Conservation (phyloP, 2,329 filamentous ascomycete genomes). For the Claviceps fusiformis region DNA sequence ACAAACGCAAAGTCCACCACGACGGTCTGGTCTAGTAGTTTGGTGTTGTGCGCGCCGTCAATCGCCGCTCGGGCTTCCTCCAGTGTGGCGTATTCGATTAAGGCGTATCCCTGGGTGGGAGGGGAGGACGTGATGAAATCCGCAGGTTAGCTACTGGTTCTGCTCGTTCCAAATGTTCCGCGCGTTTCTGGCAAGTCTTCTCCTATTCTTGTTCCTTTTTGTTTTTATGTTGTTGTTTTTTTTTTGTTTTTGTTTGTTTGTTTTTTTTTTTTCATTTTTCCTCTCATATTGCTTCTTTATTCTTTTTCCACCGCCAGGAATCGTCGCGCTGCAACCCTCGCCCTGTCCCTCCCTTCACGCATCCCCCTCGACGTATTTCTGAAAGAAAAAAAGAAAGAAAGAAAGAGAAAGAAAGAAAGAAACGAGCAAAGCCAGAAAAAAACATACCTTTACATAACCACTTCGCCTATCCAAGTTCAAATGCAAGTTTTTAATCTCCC, state of each 20-base stretch:
- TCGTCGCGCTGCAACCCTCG: background rate
- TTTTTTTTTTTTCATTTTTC: background rate
- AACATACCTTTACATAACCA: slow-evolving; percentile 67
- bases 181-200: no score
- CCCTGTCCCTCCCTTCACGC: background rate
- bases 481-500: slow-evolving; percentile 78
- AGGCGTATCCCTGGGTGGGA: slow-evolving; percentile 54
- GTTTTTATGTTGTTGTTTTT: no score
- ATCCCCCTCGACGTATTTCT: no score
- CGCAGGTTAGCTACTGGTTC: background rate
- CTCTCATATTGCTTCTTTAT: no score
- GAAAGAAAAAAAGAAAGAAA: no score
- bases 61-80: slow-evolving; percentile 72
- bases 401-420: no score
- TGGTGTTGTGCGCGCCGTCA: slow-evolving; percentile 61
- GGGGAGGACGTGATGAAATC: no score
- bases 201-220: no score
- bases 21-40: slow-evolving; percentile 70
- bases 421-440: no score
- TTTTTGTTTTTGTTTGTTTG: background rate
- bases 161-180: no score
- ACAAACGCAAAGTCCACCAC: slow-evolving; percentile 78
- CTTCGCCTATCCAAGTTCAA: slow-evolving; percentile 71
- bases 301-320: no score
- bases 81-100: slow-evolving; percentile 73